Base-by-base conservation (phyloP, 257 asterid genomes). In the Prunella vulgaris region DNA sequence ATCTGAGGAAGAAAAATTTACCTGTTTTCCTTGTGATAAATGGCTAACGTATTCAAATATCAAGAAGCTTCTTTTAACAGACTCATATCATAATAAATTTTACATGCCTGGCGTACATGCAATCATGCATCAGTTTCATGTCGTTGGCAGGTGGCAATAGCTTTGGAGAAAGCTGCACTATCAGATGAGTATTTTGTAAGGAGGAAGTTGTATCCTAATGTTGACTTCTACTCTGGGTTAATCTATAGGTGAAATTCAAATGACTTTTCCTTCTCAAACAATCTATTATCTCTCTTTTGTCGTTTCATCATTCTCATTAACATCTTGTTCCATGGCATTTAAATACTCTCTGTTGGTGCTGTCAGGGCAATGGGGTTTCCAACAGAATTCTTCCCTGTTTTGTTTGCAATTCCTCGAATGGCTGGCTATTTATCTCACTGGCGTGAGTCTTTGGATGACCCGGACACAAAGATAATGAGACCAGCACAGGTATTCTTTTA, bases 371-470 rank as follows among this genome's bases (percentile, higher is more conserved):
- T 90, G 86, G 99, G 99, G 12, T 93, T 93, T 58, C 96, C 99
- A 1, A 85, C 97, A 0, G 99, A 93, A 79, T 93, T 93, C 90
- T 93, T 93, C 44, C 92, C 99, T 10, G 96, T 93, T 76, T 63
- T 93, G 77, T 90, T 93, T 75, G 99, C 99, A 44, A 83, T 88
- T 74, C 99, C 99, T 51, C 90, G 99, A 38, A 93, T 93, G 99
- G 99, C 99, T 58, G 99, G 99, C 54, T 93, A 93, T 78, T 81
- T 93, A 72, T 88, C 99, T 78, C 99, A 93, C 82, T 93, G 99
- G 99, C 83, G 92, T 15, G 99, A 93, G 76, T 93, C 99, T 48
- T 82, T 93, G 42, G 99, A 88, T 80, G 77, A 72, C 13, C 77
- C 71, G 5, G 77, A 72, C 67, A 93, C 99, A 30, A 93, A 93